Percentiles rank a stretch among this genome's conserved stretches.
phyloP scores from a whole-genome alignment of 208 protist species.

The Trypanosoma avium region DNA sequence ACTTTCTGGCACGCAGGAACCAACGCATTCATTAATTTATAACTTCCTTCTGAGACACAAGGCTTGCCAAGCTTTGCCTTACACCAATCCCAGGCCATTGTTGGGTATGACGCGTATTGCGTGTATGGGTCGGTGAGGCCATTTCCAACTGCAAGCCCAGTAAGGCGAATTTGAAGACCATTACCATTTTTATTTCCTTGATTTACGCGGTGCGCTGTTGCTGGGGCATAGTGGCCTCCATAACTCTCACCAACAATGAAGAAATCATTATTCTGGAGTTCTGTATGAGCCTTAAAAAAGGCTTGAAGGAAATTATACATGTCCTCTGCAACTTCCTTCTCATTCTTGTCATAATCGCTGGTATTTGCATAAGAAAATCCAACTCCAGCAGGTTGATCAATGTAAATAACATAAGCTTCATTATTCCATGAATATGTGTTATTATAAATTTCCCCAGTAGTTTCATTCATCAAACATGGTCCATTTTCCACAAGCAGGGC shows the following conservation, averaged over 20 bases:
- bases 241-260: constrained; percentile 83
- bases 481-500: constrained; percentile 78
- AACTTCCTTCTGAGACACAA: constrained; percentile 36
- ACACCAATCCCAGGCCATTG: constrained; percentile 64
- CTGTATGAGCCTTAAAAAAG: constrained; percentile 56
- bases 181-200: constrained; percentile 32
- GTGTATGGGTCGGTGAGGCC: constrained; percentile 82
- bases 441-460: constrained; percentile 23
- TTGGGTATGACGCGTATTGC: constrained; percentile 66
- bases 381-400: constrained; percentile 89
- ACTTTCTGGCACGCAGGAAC: constrained; percentile 48
- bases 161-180: constrained; percentile 49
- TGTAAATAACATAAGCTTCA: constrained; percentile 83
- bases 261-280: constrained; percentile 52
- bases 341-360: constrained; percentile 61
- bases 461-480: constrained; percentile 73
- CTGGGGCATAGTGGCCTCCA: constrained; percentile 70
- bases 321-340: constrained; percentile 74
- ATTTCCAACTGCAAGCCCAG: constrained; percentile 87
- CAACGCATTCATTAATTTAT: constrained; percentile 44
- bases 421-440: constrained; percentile 86
- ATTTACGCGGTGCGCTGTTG: constrained; percentile 36
- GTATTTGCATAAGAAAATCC: constrained; percentile 79
- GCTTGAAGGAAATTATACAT: constrained; percentile 85
- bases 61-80: constrained; percentile 41